Evolutionary conservation across 106 monocot genomes (phyloP), one percentile per base, ranked within the genome.

Genomic region (Cymbidium sinense): DNA sequence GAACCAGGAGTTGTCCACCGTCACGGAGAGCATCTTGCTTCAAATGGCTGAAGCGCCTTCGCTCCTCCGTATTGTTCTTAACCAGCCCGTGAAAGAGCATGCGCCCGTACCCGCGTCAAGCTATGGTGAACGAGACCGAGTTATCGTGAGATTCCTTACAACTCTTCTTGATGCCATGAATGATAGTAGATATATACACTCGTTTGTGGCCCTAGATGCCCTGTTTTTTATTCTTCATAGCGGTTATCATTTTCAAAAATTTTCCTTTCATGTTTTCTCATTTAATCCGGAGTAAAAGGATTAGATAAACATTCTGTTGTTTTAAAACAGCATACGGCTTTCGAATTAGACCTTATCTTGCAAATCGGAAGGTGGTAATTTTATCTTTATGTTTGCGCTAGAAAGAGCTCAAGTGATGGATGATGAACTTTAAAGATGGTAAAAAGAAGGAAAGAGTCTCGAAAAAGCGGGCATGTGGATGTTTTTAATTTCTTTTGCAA

Each of bases 51-150:
- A 94, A 76, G 86, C 87, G 9, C 31, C 85, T 5, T 47, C 91
- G 6, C 88, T 82, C 5, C 89, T 94, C 30, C 88, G 94, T 29
- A 99, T 99, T 70, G 74, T 90, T 47, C 98, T 99, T 75, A 85
- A 85, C 87, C 87, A 89, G 51, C 85, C 86, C 70, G 71, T 77
- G 23, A 88, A 91, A 69, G 92, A 94, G 19, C 82, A 83, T 18
- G 64, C 83, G n/a, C 77, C 86, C 35, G 80, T 82, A 34, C 80
- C 73, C 52, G 82, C 88, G 52, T 90, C 94, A 77, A 83, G 86
- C 87, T 94, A 94, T 72, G 88, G 85, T 34, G 94, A 99, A 39
- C 98, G 98, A 4, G 87, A 90, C 72, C 86, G 90, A 28, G 81
- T 98, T 75, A 80, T 88, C 35, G 94, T 96, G 81, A 82, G 83